Percentiles rank a stretch among this genome's conserved stretches.
Conservation (phyloP, 805 yeast genomes). For the Hanseniaspora singularis region DNA sequence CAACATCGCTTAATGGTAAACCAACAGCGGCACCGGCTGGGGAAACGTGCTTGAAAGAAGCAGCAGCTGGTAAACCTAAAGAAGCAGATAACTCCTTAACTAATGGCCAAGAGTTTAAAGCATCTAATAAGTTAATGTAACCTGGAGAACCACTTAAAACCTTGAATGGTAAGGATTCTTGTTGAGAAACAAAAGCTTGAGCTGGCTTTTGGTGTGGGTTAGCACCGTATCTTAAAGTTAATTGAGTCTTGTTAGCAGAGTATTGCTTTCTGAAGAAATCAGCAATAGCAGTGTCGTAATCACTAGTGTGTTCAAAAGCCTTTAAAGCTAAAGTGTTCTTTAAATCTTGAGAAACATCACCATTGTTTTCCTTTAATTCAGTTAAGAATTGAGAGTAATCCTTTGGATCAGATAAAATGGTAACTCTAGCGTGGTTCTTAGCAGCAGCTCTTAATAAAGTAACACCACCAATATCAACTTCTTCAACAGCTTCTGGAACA, state of each 20-base stretch:
- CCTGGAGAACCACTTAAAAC: constrained; percentile 94
- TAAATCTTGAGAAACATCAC: constrained; percentile 52
- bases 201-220: constrained; percentile 99
- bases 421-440: constrained; percentile 92
- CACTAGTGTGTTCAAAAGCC: constrained; percentile 98
- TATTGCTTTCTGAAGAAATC: constrained; percentile 97
- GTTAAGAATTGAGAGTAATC: constrained; percentile 81
- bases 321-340: constrained; percentile 81
- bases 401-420: constrained; percentile 85
- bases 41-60: constrained; percentile 95
- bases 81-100: constrained; percentile 94
- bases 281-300: constrained; percentile 87
- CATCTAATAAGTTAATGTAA: constrained; percentile 91
- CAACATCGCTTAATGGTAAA: constrained; percentile 76
- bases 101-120: constrained; percentile 96
- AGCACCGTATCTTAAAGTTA: constrained; percentile 95
- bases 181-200: constrained; percentile 81
- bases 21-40: constrained; percentile 99
- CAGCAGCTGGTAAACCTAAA: constrained; percentile 88
- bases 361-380: constrained; percentile 50
- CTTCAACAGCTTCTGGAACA: constrained; percentile 94
- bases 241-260: constrained; percentile 77
- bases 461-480: constrained; percentile 96
- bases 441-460: constrained; percentile 97
- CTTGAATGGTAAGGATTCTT: constrained; percentile 82